These are phyloP conservation scores for Striga asiatica DNA, from an alignment of 257 asterid genomes.

Conservation along the genomic window DNA sequence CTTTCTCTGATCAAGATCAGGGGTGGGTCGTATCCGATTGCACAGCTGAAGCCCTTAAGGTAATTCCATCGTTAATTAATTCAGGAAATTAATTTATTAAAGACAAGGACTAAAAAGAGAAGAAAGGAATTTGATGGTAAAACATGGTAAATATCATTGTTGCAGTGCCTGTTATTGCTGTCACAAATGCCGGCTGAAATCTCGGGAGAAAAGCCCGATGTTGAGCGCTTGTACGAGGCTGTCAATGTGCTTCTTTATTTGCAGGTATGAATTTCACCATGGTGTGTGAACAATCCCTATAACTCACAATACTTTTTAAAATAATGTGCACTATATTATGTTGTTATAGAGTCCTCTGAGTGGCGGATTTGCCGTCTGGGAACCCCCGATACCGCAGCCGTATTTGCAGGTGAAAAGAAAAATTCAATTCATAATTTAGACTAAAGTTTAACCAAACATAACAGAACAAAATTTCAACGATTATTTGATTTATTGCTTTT, in stretches of 20 bases:
- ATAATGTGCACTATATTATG: not conserved
- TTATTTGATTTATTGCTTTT: not conserved
- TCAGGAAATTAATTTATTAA: not conserved
- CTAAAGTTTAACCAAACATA: not conserved
- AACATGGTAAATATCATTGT: not conserved
- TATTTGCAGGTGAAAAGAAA: conserved; percentile 47
- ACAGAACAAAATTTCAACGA: not conserved
- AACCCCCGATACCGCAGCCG: conserved; percentile 55
- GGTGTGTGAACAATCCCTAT: not conserved
- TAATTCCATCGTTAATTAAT: not conserved
- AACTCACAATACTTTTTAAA: not conserved
- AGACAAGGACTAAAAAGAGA: no score
- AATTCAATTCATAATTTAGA: no score
- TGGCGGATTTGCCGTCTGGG: conserved; percentile 59
- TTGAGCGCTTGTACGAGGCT: conserved; percentile 37
- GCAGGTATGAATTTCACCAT: conserved; percentile 22
- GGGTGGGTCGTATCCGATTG: conserved; percentile 21
- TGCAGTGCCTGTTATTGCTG: conserved; percentile 39
- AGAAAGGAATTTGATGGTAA: not conserved
- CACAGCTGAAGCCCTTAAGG: not conserved
- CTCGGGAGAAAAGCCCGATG: conserved; percentile 28
- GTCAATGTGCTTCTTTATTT: conserved; percentile 37
- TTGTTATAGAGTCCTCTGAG: conserved; percentile 31
- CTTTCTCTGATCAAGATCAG: conserved; percentile 83
- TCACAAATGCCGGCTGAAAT: conserved; percentile 44